Percentiles rank a stretch among this genome's conserved stretches.
phyloP scores from a whole-genome alignment of 202 grass and related monocot species.

The Alloteropsis angusta region DNA sequence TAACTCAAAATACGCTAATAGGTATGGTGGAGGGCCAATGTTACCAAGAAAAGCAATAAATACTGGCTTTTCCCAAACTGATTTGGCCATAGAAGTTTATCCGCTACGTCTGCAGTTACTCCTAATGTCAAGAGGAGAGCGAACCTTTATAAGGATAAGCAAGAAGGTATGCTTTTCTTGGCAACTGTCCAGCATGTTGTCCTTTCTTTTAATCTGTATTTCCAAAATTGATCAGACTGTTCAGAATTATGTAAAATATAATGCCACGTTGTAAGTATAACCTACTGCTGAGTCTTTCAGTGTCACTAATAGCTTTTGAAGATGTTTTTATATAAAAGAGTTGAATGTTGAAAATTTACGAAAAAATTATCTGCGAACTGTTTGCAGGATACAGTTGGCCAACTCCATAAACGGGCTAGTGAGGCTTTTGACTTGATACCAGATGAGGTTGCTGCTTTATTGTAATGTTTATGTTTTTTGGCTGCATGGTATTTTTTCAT shows the following conservation, averaged over 20 bases:
- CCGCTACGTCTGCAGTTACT: slow-evolving; percentile 86
- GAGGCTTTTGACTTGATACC: slow-evolving; percentile 75
- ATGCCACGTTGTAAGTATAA: neutral
- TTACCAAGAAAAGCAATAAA: slow-evolving; percentile 92
- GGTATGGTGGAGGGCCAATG: slow-evolving; percentile 90
- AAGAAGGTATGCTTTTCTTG: slow-evolving; percentile 55
- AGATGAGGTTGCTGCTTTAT: slow-evolving; percentile 62
- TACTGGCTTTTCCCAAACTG: slow-evolving; percentile 84
- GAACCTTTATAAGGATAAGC: slow-evolving; percentile 91
- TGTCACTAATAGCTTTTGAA: neutral
- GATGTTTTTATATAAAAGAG: neutral
- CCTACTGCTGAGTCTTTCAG: neutral
- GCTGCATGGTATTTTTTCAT: slow-evolving; percentile 8
- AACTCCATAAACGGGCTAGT: slow-evolving; percentile 83
- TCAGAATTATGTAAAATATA: slow-evolving; percentile 17
- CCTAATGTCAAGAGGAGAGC: slow-evolving; percentile 75
- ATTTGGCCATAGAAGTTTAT: slow-evolving; percentile 99
- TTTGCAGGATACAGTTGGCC: slow-evolving; percentile 71
- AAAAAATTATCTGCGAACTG: neutral
- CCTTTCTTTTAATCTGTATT: neutral
- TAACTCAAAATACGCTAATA: slow-evolving; percentile 29
- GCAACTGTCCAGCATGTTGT: neutral
- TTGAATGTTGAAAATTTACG: neutral
- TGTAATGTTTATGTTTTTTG: neutral
- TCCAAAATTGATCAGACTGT: slow-evolving; percentile 3